A percentile compares a stretch with the other conserved stretches of the same genome.
Conservation (phyloP, 129 eudicot genomes). For the Tagetes erecta region DNA sequence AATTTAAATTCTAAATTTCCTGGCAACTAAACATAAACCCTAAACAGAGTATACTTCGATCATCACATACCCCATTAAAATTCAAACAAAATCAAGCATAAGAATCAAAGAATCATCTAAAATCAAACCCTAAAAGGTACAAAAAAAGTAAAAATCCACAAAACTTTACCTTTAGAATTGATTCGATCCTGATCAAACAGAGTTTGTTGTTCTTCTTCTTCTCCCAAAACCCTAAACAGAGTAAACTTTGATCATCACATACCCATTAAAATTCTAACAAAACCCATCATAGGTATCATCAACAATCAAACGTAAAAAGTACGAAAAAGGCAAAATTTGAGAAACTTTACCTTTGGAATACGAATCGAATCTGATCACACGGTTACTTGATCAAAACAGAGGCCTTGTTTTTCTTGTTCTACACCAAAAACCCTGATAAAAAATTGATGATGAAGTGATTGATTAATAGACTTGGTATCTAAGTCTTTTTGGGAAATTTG, state of each 20-base stretch:
- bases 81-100: slow-evolving; percentile 25
- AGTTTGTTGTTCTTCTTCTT: neutral
- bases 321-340: neutral
- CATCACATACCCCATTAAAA: slow-evolving; percentile 20
- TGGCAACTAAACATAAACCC: slow-evolving; percentile 21
- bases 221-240: slow-evolving; percentile 30
- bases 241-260: slow-evolving; percentile 3
- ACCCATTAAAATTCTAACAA: slow-evolving; percentile 26
- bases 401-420: neutral
- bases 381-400: slow-evolving; percentile 21
- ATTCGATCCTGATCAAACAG: slow-evolving; percentile 29
- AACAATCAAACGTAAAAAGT: slow-evolving; percentile 6
- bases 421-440: neutral
- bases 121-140: slow-evolving; percentile 14
- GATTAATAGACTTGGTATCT: neutral
- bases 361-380: slow-evolving; percentile 35
- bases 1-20: neutral
- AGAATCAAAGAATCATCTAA: slow-evolving; percentile 15
- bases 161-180: slow-evolving; percentile 37
- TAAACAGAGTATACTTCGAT: slow-evolving; percentile 16
- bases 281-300: slow-evolving; percentile 12
- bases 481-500: neutral
- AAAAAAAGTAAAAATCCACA: neutral
- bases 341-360: slow-evolving; percentile 38
- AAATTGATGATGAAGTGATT: no score